Base-by-base conservation (phyloP, 371 early-diverging fungal species). In the Nematocida homosporus region DNA sequence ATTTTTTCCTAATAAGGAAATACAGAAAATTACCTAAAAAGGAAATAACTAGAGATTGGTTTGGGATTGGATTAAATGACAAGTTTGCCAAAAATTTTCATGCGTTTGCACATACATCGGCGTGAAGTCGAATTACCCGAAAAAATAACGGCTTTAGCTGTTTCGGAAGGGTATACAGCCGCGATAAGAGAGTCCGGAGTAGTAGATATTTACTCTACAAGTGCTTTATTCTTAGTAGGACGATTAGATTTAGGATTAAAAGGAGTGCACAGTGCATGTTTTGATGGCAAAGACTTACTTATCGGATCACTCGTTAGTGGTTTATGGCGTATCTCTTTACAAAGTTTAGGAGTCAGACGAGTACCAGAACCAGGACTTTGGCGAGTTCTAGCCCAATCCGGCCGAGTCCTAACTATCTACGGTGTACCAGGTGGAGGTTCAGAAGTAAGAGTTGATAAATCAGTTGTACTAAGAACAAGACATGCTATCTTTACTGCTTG, bases 341-440 rank as follows among this genome's bases (percentile, higher is more conserved):
- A 8, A 1, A 56, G 47, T 42, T 30, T 68, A 18, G 37, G 47
- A 1, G 48, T 68, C n/a, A 34, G 20, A 59, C 44, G 37, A 25
- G 42, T 35, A 4, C 34, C 23, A 29, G 35, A 42, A 68, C 48
- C 44, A 38, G 69, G 69, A 0, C 50, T 34, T 18, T 68, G 69
- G 69, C 56, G 44, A 57, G 60, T 68, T 23, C 34, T 25, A 20
- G 23, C 8, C 16, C 5, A 60, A 51, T 35, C 23, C 3, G 44
- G 47, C 37, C 27, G 41, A 0, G 20, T 30, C 13, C 0, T 68
- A 40, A 55, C 25, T 10, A 60, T 68, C 18, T 68, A 68, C 69
- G 60, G 69, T 30, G 20, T 56, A 20, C 47, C 27, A 23, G 38
- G 60, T 16, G 69, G 69, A 1, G 69, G 69, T 48, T 68, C 69